Percentiles rank a stretch among this genome's conserved stretches.
These are phyloP conservation scores for Hylodesmum podocarpum DNA, from an alignment of 306 rosid genomes.

Conservation along the genomic window DNA sequence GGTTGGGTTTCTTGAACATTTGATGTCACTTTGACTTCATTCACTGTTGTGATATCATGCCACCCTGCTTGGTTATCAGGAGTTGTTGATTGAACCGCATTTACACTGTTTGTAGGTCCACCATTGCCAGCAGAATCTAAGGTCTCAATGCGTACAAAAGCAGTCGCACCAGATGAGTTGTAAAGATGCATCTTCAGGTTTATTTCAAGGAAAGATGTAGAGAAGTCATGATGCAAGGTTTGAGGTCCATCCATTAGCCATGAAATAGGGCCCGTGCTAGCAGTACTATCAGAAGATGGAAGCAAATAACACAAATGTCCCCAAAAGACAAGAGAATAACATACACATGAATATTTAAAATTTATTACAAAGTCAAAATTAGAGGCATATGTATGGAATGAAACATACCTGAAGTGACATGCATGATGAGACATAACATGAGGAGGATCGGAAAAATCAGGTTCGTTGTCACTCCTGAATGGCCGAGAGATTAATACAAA, in stretches of 20 bases:
- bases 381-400: constrained; percentile 19
- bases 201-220: constrained; percentile 66
- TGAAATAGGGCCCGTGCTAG: constrained; percentile 75
- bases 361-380: constrained; percentile 11
- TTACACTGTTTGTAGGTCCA: constrained; percentile 35
- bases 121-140: constrained; percentile 34
- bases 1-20: constrained; percentile 44
- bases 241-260: constrained; percentile 90
- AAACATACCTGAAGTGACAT: constrained; percentile 83
- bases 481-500: constrained; percentile 76
- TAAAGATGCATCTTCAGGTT: constrained; percentile 68
- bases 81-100: constrained; percentile 35
- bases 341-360: neutral
- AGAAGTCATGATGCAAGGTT: constrained; percentile 71
- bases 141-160: constrained; percentile 64
- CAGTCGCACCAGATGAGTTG: constrained; percentile 61
- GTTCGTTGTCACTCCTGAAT: constrained; percentile 40
- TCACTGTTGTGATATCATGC: constrained; percentile 63
- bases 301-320: neutral
- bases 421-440: constrained; percentile 73
- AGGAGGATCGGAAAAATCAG: constrained; percentile 51
- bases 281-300: constrained; percentile 47
- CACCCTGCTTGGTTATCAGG: constrained; percentile 73
- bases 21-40: constrained; percentile 62
- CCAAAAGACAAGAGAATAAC: constrained; percentile 1